These are phyloP conservation scores for Rhododendron henanense DNA, from an alignment of 148 eudicot genomes.

Conservation along the genomic window DNA sequence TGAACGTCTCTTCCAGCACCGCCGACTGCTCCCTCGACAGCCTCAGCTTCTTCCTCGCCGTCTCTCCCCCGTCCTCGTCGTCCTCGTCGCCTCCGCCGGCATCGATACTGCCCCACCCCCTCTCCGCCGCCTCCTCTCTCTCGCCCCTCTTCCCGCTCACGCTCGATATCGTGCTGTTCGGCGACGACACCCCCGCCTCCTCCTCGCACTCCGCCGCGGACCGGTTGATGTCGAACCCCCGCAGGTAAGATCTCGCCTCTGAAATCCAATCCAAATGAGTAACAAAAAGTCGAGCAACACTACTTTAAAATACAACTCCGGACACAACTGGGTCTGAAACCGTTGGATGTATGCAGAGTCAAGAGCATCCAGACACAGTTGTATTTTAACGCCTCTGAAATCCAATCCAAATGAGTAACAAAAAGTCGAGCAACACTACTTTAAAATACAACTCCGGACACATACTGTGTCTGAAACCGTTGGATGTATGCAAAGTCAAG, in stretches of 20 bases:
- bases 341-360: too few relatives aligned
- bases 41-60: slow-evolving; percentile 59
- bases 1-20: slow-evolving; percentile 67
- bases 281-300: not conserved
- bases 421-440: not conserved
- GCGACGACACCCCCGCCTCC: slow-evolving; percentile 44
- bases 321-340: rapidly evolving
- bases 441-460: too few relatives aligned
- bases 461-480: too few relatives aligned
- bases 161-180: slow-evolving; percentile 73
- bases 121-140: slow-evolving; percentile 32
- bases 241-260: slow-evolving; percentile 16
- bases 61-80: slow-evolving; percentile 42
- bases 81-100: slow-evolving; percentile 33
- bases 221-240: slow-evolving; percentile 36
- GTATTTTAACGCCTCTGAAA: slow-evolving; percentile 1
- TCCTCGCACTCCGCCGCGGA: slow-evolving; percentile 34
- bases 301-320: too few relatives aligned
- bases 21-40: slow-evolving; percentile 55
- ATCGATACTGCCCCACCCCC: slow-evolving; percentile 3
- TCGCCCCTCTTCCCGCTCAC: slow-evolving; percentile 46
- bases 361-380: too few relatives aligned
- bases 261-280: slow-evolving; percentile 12
- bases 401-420: slow-evolving; percentile 11
- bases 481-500: too few relatives aligned